A percentile compares a stretch with the other conserved stretches of the same genome.
Evolutionary conservation across 192 early-diverging fungal genomes (phyloP).

Genomic region (Coemansia sp.): DNA sequence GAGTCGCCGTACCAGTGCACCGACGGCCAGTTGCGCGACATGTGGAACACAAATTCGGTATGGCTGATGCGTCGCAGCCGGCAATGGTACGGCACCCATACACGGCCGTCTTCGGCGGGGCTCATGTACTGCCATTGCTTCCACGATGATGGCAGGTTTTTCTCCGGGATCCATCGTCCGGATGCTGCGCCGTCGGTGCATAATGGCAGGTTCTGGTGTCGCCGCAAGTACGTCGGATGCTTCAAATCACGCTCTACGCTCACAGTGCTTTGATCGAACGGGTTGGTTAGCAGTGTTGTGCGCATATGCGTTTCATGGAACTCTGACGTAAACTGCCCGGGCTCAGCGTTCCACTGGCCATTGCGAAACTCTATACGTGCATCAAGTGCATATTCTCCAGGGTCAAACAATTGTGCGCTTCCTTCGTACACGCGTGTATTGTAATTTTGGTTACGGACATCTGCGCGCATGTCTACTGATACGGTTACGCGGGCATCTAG

Average conservation of each 20-base stretch:
- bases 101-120: conserved; percentile 27
- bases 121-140: conserved; percentile 16
- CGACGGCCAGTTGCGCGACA: conserved; percentile 15
- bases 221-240: conserved; percentile 24
- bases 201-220: conserved; percentile 31
- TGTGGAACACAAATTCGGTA: conserved; percentile 32
- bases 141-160: conserved; percentile 20
- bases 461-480: conserved; percentile 10
- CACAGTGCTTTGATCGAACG: neutral
- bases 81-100: conserved; percentile 42
- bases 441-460: neutral
- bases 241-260: conserved; percentile 4
- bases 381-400: conserved; percentile 27
- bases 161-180: conserved; percentile 35
- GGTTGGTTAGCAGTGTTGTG: neutral
- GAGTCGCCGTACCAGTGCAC: conserved; percentile 52
- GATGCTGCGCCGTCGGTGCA: conserved; percentile 11
- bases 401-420: conserved; percentile 30
- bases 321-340: conserved; percentile 3
- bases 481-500: conserved; percentile 21
- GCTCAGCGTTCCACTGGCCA: conserved; percentile 36
- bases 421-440: conserved; percentile 18
- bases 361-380: conserved; percentile 29
- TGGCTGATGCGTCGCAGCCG: conserved; percentile 32
- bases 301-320: conserved; percentile 15